phyloP scores from a whole-genome alignment of 192 early-diverging fungal genomes.

The Backusella macrospora region DNA sequence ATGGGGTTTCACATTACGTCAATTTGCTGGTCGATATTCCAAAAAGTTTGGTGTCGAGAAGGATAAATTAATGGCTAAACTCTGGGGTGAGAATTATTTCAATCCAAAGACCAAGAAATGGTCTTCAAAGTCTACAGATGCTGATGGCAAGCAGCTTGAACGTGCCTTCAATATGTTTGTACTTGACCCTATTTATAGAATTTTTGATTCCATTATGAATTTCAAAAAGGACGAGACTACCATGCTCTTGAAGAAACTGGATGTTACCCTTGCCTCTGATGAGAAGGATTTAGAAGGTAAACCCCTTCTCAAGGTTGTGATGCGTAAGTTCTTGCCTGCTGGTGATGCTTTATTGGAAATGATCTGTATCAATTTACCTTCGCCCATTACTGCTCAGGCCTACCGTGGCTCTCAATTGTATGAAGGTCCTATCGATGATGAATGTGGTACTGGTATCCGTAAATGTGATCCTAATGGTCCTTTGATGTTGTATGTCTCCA shows the following conservation, averaged over 20 bases:
- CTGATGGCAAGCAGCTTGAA: constrained; percentile 80
- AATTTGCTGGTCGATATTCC: constrained; percentile 93
- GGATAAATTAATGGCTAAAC: constrained; percentile 92
- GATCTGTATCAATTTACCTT: constrained; percentile 98
- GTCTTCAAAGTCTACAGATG: constrained; percentile 74
- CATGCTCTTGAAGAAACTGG: constrained; percentile 83
- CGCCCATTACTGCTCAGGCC: constrained; percentile 87
- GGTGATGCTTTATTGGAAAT: constrained; percentile 97
- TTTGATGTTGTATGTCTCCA: constrained; percentile 98
- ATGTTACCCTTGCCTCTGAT: constrained; percentile 78
- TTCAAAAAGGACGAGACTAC: constrained; percentile 88
- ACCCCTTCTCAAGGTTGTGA: constrained; percentile 90
- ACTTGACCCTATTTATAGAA: constrained; percentile 96
- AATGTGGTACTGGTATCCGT: constrained; percentile 84
- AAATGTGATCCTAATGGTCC: constrained; percentile 91
- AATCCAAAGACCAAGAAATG: constrained; percentile 98
- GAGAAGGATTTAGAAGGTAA: constrained; percentile 93
- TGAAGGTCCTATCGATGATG: constrained; percentile 94
- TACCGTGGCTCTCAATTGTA: constrained; percentile 94
- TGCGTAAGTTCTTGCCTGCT: constrained; percentile 98
- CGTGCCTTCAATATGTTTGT: constrained; percentile 98
- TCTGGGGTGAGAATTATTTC: constrained; percentile 99
- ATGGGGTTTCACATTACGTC: constrained; percentile 98
- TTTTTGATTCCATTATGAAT: constrained; percentile 96
- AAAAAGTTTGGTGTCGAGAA: constrained; percentile 98